These are phyloP conservation scores for Parasitella parasitica DNA, from an alignment of 371 early-diverging fungal species.

Conservation along the genomic window DNA sequence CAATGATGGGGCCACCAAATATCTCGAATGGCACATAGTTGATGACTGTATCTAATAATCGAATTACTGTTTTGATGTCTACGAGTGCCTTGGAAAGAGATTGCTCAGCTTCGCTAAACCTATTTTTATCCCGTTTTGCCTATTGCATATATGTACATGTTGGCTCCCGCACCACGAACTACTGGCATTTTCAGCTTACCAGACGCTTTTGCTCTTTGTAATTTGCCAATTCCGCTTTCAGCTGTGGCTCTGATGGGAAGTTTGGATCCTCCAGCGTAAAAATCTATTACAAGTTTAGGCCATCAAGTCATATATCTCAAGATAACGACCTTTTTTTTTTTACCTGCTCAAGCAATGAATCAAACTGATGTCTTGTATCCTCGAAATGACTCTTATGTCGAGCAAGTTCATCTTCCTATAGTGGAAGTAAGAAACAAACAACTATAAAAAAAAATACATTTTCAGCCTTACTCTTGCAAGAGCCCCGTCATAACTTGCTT, in stretches of 20 bases:
- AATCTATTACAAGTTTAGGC: slow-evolving; percentile 15
- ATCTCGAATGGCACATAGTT: slow-evolving; percentile 42
- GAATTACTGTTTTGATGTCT: slow-evolving; percentile 21
- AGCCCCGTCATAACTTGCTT: not conserved
- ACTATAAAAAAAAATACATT: not conserved
- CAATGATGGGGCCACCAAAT: slow-evolving; percentile 38
- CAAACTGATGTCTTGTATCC: slow-evolving; percentile 7
- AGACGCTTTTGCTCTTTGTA: slow-evolving; percentile 26
- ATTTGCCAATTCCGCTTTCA: slow-evolving; percentile 30
- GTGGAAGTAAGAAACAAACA: not conserved
- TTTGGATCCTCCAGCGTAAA: slow-evolving; percentile 21
- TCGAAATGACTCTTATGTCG: slow-evolving; percentile 16
- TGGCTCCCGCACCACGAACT: no score
- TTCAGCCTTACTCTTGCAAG: not conserved
- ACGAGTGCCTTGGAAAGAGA: slow-evolving; percentile 24
- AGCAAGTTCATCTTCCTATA: slow-evolving; percentile 6
- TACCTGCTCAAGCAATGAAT: slow-evolving; percentile 22
- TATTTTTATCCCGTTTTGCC: slow-evolving; percentile 35
- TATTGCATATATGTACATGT: not conserved
- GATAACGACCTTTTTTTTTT: not conserved
- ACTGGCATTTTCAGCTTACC: slow-evolving; percentile 8
- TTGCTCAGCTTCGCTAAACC: slow-evolving; percentile 34
- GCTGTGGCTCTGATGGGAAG: slow-evolving; percentile 32
- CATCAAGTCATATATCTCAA: not conserved
- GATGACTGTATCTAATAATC: slow-evolving; percentile 25